Conservation (phyloP, 345 rosid genomes). For the Tarenaya hassleriana region DNA sequence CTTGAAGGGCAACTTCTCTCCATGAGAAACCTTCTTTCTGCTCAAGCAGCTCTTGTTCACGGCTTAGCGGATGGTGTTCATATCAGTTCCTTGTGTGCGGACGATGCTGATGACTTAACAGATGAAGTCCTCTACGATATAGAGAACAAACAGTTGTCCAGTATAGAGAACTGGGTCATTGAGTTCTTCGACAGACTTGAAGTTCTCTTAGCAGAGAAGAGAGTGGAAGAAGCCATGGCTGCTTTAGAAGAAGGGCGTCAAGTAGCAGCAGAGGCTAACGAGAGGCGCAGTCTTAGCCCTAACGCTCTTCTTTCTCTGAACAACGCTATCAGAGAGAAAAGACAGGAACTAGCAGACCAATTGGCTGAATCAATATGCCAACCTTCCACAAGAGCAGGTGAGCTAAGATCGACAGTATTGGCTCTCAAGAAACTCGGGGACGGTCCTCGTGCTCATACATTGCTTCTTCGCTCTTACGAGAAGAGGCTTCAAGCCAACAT, state of each 20-base stretch:
- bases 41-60: conserved; percentile 77
- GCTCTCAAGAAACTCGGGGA: conserved; percentile 81
- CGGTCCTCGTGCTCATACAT: conserved; percentile 67
- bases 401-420: conserved; percentile 61
- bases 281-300: conserved; percentile 37
- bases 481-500: conserved; percentile 47
- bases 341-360: conserved; percentile 68
- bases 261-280: conserved; percentile 38
- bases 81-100: conserved; percentile 45
- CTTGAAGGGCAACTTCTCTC: conserved; percentile 90
- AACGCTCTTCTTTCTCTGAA: conserved; percentile 35
- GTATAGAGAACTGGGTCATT: conserved; percentile 51
- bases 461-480: conserved; percentile 63
- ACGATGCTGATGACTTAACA: conserved; percentile 38
- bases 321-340: conserved; percentile 47
- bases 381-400: conserved; percentile 56
- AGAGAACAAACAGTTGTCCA: conserved; percentile 42
- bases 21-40: conserved; percentile 72
- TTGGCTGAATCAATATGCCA: conserved; percentile 59
- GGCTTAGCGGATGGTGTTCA: conserved; percentile 60
- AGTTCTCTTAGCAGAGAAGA: conserved; percentile 74
- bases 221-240: conserved; percentile 73
- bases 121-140: conserved; percentile 36
- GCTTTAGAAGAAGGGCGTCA: conserved; percentile 66
- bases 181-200: conserved; percentile 67